Evolutionary conservation across 1,139 yeast genomes (phyloP).

Genomic region (Oligophagozyma castellii): DNA sequence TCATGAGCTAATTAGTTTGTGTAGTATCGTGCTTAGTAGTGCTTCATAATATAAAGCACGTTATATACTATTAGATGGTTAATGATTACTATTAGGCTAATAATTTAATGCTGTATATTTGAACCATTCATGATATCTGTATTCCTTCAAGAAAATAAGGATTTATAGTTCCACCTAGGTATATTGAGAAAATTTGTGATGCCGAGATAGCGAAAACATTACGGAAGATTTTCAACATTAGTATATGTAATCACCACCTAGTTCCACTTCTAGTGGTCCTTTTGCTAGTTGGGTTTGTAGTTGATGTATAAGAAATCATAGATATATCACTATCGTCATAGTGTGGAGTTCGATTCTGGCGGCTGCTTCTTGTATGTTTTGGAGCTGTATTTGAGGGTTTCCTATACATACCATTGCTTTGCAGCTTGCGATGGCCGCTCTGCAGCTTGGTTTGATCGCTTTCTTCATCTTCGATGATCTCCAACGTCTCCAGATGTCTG

Average conservation of each 20-base stretch:
- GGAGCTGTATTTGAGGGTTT: conserved; percentile 20
- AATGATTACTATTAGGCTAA: no score
- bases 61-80: no score
- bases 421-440: conserved; percentile 5
- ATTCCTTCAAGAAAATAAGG: no score
- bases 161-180: no score
- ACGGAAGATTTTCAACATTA: no score
- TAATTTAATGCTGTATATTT: no score
- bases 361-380: conserved; percentile 14
- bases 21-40: no score
- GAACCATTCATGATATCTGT: no score
- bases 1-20: no score
- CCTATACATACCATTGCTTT: conserved; percentile 14
- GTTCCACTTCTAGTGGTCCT: conserved; percentile 24
- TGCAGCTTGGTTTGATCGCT: conserved; percentile 1
- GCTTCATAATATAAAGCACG: no score
- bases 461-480: conserved; percentile 11
- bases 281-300: conserved; percentile 16
- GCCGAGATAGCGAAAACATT: no score
- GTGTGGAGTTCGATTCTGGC: conserved; percentile 11
- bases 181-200: no score
- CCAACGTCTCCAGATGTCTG: conserved; percentile 24
- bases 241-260: conserved; percentile 16
- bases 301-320: conserved; percentile 23
- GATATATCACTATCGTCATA: conserved; percentile 25